Evolutionary conservation across 768 basidiomycete species (phyloP), one percentile per base, ranked within the genome.

Genomic region (Gymnopilus dilepis): DNA sequence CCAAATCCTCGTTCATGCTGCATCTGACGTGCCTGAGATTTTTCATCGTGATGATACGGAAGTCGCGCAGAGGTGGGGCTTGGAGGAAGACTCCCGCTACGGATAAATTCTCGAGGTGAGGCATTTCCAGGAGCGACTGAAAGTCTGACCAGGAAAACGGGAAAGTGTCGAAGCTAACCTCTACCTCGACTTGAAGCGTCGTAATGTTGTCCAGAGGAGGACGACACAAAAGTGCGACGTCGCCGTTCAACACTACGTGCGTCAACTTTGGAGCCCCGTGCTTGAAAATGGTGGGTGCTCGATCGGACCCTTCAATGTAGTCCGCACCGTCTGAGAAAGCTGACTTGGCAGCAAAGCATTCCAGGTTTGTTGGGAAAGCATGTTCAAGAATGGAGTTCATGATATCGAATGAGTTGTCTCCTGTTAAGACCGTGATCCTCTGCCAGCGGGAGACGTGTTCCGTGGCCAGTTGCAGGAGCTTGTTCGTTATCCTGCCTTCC

Each of bases 231-330:
- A n/a, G 12, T 21, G 55, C 59, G 3, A 60, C n/a, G 8, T 41
- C 41, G 41, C 66, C 67, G 34, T 15, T 37, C 30, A 70, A 47
- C 15, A 55, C 43, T 3, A 69, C 37, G 13, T 51, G 67, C 13
- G 54, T 53, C n/a, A 72, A 30, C 26, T 66, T 65, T 2, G 64
- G 65, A 2, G 70, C 61, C 8, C 68, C 69, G 17, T 56, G 60
- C 48, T 21, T 41, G 30, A 71, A 63, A 5, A 71, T 52, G 12
- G 22, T 40, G 13, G 67, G 59, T 0, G 48, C 31, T 17, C 64
- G 41, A 11, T 13, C 19, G 19, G 19, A n/a, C 19, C 22, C 22
- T 6, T 21, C 33, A 30, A 61, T 7, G 8, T 4, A 30, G 15
- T 13, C 34, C 34, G n/a, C n/a, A n/a, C n/a, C n/a, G n/a, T n/a